phyloP scores from a whole-genome alignment of 257 asterid genomes.

The Penstemon eatonii region DNA sequence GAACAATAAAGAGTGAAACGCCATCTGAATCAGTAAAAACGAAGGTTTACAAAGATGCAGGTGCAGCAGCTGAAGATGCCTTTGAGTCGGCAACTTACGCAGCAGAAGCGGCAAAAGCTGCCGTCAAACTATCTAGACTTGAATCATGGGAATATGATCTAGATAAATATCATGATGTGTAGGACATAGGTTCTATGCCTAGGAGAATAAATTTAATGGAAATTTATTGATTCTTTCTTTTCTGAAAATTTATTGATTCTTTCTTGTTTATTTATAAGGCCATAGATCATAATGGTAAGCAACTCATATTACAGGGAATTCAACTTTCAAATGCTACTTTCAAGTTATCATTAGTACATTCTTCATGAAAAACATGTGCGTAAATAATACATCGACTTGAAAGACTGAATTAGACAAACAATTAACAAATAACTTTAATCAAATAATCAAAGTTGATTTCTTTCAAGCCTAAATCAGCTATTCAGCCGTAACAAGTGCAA shows the following conservation, averaged over 20 bases:
- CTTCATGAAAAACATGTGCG: neutral
- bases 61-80: slow-evolving; percentile 26
- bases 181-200: neutral
- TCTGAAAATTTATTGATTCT: neutral
- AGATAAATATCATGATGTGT: neutral
- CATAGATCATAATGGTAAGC: neutral
- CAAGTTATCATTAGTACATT: neutral
- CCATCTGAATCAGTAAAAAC: neutral
- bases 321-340: neutral
- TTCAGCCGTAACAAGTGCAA: neutral
- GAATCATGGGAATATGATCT: slow-evolving; percentile 1
- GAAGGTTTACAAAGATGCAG: slow-evolving; percentile 19
- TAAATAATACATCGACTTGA: neutral
- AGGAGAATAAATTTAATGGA: neutral
- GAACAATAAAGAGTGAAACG: slow-evolving; percentile 1
- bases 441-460: neutral
- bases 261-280: neutral
- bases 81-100: slow-evolving; percentile 31
- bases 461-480: neutral
- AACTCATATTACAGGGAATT: neutral
- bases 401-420: no score
- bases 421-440: neutral
- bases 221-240: neutral
- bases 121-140: slow-evolving; percentile 9
- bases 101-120: slow-evolving; percentile 27